Conservation (phyloP, 2,329 filamentous ascomycete species). For the Ambrosiella beaveri region DNA sequence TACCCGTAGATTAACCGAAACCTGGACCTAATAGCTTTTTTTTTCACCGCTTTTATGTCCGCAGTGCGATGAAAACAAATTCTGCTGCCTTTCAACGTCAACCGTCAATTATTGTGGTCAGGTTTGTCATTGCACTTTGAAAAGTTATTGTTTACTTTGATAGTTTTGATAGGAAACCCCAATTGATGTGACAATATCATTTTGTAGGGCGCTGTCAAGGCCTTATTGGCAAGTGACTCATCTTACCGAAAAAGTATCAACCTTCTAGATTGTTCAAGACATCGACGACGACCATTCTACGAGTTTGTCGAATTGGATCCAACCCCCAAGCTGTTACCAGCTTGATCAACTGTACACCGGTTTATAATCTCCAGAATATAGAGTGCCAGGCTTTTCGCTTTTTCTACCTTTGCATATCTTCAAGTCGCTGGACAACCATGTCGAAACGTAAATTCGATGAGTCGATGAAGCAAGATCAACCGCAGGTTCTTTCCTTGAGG, state of each 20-base stretch:
- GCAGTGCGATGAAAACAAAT: not conserved
- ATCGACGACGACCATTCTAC: not conserved
- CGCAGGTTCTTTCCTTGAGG: not conserved
- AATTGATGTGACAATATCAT: not conserved
- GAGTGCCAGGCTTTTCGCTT: too few relatives aligned
- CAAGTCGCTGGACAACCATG: not conserved
- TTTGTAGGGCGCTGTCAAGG: not conserved
- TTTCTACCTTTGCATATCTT: not conserved
- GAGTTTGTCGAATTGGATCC: not conserved
- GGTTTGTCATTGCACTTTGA: too few relatives aligned
- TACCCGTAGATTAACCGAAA: not conserved
- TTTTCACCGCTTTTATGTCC: not conserved
- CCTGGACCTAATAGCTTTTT: not conserved
- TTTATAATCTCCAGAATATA: too few relatives aligned
- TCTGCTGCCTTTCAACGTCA: too few relatives aligned
- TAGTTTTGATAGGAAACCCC: not conserved
- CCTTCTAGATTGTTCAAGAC: not conserved
- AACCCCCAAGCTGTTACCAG: not conserved
- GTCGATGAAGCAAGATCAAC: not conserved
- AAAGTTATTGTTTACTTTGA: not conserved
- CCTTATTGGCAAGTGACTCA: not conserved
- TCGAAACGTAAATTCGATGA: not conserved
- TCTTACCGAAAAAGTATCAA: not conserved
- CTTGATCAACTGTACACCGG: too few relatives aligned
- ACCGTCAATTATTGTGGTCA: too few relatives aligned